phyloP scores from a whole-genome alignment of 108 stramenopile genomes.

The Nannochloropsis salina region DNA sequence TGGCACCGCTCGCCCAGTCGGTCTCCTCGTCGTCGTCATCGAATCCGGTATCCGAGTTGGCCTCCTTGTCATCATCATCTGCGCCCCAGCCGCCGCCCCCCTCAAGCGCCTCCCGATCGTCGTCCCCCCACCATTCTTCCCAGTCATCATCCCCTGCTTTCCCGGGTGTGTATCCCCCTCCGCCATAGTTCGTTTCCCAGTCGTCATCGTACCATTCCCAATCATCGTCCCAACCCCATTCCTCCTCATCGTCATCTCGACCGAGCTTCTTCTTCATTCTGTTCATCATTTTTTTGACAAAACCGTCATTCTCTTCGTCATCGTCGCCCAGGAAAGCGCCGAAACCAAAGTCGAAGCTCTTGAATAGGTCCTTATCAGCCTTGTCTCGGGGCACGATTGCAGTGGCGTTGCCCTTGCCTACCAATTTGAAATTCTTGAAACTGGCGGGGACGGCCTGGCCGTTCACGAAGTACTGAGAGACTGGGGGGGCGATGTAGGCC shows the following conservation, averaged over 20 bases:
- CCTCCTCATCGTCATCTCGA: not conserved
- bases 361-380: not conserved
- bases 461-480: not conserved
- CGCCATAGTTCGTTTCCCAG: not conserved
- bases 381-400: not conserved
- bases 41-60: not conserved
- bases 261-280: not conserved
- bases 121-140: not conserved
- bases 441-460: not conserved
- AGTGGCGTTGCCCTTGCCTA: not conserved
- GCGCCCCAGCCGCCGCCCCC: no score
- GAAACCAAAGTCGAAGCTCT: not conserved
- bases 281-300: not conserved
- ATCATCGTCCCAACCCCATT: not conserved
- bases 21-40: not conserved
- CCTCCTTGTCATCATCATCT: not conserved
- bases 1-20: not conserved
- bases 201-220: not conserved
- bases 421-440: constrained; percentile 7
- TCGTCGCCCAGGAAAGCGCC: not conserved
- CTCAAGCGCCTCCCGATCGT: no score
- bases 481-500: not conserved
- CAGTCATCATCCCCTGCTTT: not conserved
- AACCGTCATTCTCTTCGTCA: not conserved
- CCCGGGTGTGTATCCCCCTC: no score